These are phyloP conservation scores for Edaphochlamys debaryana DNA, from an alignment of 139 green algal species.

Conservation along the genomic window DNA sequence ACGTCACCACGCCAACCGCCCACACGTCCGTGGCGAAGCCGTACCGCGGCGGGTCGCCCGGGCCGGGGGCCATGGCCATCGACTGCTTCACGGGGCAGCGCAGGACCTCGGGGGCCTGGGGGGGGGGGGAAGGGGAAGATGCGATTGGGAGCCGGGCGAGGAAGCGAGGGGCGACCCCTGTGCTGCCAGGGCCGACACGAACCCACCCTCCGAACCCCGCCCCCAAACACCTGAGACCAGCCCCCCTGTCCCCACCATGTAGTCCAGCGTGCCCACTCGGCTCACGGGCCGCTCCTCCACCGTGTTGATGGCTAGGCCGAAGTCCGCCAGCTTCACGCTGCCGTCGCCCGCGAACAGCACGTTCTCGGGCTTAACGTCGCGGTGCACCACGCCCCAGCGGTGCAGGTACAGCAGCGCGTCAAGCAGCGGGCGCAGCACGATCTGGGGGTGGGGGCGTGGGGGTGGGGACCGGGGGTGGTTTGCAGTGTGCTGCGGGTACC, in stretches of 20 bases:
- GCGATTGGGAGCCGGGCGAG: no score
- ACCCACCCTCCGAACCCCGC: background rate
- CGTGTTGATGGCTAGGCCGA: slow-evolving; percentile 64
- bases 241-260: no score
- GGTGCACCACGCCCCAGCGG: slow-evolving; percentile 46
- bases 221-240: no score
- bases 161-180: no score
- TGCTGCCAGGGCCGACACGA: no score
- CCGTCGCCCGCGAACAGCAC: slow-evolving; percentile 46
- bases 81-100: slow-evolving; percentile 62
- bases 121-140: background rate
- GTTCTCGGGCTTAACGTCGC: slow-evolving; percentile 57
- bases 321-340: slow-evolving; percentile 61
- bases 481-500: no score
- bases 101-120: slow-evolving; percentile 59
- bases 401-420: slow-evolving; percentile 42
- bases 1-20: slow-evolving; percentile 61
- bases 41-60: background rate
- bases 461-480: no score
- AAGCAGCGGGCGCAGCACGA: slow-evolving; percentile 54
- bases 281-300: slow-evolving; percentile 63
- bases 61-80: slow-evolving; percentile 36
- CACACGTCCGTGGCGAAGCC: slow-evolving; percentile 51
- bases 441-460: no score
- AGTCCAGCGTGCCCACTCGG: slow-evolving; percentile 53